Percentiles rank a stretch among this genome's conserved stretches.
Evolutionary conservation across 108 stramenopile genomes (phyloP).

Genomic region (Nannochloropsis oceanica): DNA sequence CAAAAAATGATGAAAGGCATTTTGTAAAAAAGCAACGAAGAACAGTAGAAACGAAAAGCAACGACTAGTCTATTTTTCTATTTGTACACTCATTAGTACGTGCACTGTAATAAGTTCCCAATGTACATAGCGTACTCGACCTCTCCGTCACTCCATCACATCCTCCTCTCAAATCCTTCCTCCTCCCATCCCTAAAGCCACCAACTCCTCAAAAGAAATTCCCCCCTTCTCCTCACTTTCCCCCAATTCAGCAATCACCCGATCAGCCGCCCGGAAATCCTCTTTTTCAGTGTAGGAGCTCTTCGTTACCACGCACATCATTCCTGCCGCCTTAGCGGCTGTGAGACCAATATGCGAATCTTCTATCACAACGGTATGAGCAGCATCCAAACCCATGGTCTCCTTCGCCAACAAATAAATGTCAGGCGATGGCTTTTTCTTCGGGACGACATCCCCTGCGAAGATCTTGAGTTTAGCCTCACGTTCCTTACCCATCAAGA

Average conservation of each 20-base stretch:
- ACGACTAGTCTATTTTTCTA: too few species aligned
- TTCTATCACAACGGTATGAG: slow-evolving; percentile 69
- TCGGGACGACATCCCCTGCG: slow-evolving; percentile 76
- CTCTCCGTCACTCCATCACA: too few species aligned
- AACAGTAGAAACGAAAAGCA: too few species aligned
- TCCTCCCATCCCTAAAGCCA: neutral
- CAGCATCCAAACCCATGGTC: slow-evolving; percentile 60
- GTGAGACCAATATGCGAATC: slow-evolving; percentile 73
- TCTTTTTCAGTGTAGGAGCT: slow-evolving; percentile 61
- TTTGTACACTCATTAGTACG: too few species aligned
- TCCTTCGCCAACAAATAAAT: slow-evolving; percentile 71
- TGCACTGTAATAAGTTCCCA: too few species aligned
- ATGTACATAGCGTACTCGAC: too few species aligned
- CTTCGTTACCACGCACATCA: slow-evolving; percentile 52
- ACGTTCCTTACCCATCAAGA: slow-evolving; percentile 66
- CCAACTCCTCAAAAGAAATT: neutral
- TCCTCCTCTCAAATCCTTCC: too few species aligned
- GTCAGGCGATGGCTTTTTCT: slow-evolving; percentile 82
- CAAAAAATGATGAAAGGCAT: too few species aligned
- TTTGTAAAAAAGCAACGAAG: too few species aligned
- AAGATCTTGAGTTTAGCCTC: slow-evolving; percentile 57
- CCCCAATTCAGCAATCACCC: slow-evolving; percentile 25
- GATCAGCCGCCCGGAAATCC: slow-evolving; percentile 62
- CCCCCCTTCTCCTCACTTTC: neutral
- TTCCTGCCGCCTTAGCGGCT: slow-evolving; percentile 63